These are phyloP conservation scores for Chytriomyces hyalinus DNA, from an alignment of 192 early-diverging fungal genomes.

Conservation along the genomic window DNA sequence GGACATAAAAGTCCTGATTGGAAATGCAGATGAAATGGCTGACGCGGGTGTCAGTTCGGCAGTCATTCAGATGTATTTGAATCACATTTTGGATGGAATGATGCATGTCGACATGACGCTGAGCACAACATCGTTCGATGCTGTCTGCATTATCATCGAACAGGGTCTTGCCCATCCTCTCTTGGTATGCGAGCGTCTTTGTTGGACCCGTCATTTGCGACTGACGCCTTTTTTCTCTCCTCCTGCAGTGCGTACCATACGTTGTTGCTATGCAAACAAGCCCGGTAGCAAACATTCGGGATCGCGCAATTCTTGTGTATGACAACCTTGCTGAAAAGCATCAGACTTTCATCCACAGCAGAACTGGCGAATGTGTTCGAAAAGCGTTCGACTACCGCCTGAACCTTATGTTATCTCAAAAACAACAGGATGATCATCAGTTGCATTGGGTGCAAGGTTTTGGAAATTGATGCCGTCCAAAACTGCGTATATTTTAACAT, in stretches of 20 bases:
- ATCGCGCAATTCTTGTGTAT: conserved; percentile 76
- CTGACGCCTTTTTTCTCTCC: neutral
- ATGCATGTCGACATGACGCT: conserved; percentile 62
- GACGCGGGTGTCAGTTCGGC: conserved; percentile 88
- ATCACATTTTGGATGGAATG: conserved; percentile 74
- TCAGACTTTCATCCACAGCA: conserved; percentile 85
- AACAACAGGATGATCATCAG: neutral
- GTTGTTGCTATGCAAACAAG: conserved; percentile 85
- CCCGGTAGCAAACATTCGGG: conserved; percentile 64
- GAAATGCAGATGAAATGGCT: conserved; percentile 80
- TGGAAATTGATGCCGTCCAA: too few relatives aligned
- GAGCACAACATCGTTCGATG: conserved; percentile 77
- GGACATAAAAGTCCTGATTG: conserved; percentile 78
- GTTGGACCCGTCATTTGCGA: conserved; percentile 1
- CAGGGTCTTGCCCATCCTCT: conserved; percentile 92
- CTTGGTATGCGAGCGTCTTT: conserved; percentile 49
- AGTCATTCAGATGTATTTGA: conserved; percentile 88
- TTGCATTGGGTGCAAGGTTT: too few relatives aligned
- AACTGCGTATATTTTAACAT: too few relatives aligned
- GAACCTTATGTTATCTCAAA: conserved; percentile 41
- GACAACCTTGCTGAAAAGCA: conserved; percentile 80
- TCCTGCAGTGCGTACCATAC: conserved; percentile 80
- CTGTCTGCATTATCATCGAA: conserved; percentile 79
- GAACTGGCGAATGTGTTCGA: conserved; percentile 76
- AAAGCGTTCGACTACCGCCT: conserved; percentile 73